Percentiles rank a stretch among this genome's conserved stretches.
Evolutionary conservation across 192 early-diverging fungal genomes (phyloP).

Genomic region (Nowakowskiella sp.): DNA sequence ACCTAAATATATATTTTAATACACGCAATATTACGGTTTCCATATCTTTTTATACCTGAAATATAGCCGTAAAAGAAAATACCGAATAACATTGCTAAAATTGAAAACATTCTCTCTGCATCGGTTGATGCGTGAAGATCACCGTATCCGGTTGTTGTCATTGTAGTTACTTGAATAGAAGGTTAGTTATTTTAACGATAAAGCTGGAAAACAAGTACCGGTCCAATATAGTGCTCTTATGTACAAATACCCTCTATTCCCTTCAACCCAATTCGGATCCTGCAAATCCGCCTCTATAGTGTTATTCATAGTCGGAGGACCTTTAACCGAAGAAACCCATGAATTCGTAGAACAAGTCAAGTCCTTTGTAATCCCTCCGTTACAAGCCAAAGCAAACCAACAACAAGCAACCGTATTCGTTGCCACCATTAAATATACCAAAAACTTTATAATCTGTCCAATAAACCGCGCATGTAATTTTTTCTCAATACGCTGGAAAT

Average conservation of each 20-base stretch:
- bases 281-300: not conserved
- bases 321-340: not conserved
- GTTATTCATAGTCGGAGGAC: not conserved
- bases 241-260: not conserved
- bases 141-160: constrained; percentile 11
- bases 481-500: constrained; percentile 7
- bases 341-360: not conserved
- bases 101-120: not conserved
- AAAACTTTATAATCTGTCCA: constrained; percentile 5
- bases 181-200: too few relatives aligned
- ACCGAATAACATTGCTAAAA: not conserved
- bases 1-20: not conserved
- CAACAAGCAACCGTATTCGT: constrained; percentile 1
- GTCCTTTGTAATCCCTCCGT: not conserved
- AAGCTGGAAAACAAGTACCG: too few relatives aligned
- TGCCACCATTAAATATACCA: constrained; percentile 1
- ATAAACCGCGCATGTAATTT: constrained; percentile 4
- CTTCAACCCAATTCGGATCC: not conserved
- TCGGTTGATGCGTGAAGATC: constrained; percentile 2
- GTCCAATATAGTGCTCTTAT: not conserved
- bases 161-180: constrained; percentile 2
- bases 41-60: not conserved
- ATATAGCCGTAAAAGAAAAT: constrained; percentile 8
- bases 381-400: constrained; percentile 2
- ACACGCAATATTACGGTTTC: not conserved